Evolutionary conservation across 2,329 filamentous ascomycete genomes (phyloP).

Genomic region (Xylariaceae sp.): DNA sequence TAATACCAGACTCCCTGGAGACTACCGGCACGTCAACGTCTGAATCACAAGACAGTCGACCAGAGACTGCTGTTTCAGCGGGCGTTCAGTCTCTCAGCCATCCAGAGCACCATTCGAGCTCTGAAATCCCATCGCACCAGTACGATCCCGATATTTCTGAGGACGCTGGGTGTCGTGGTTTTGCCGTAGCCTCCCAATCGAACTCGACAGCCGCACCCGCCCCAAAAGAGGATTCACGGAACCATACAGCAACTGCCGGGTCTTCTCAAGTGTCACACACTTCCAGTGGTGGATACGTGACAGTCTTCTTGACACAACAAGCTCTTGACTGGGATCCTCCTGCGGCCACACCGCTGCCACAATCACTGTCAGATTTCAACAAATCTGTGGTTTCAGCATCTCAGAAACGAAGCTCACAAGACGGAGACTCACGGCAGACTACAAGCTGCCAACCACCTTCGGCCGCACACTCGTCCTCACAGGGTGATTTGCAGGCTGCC

Average conservation of each 20-base stretch:
- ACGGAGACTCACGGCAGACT: background rate
- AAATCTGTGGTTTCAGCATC: background rate
- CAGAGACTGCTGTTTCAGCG: constrained; percentile 1
- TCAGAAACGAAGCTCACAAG: background rate
- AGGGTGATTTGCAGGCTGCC: constrained; percentile 22
- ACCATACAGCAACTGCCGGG: background rate
- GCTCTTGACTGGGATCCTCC: constrained; percentile 2
- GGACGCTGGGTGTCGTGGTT: no score
- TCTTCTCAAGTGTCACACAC: constrained; percentile 2
- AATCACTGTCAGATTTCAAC: background rate
- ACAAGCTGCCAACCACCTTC: background rate
- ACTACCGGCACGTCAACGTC: constrained; percentile 17
- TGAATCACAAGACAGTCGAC: constrained; percentile 13
- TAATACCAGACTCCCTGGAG: constrained; percentile 29
- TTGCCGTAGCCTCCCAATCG: constrained; percentile 2
- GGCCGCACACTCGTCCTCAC: constrained; percentile 3
- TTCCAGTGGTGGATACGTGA: constrained; percentile 1
- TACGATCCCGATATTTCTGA: constrained; percentile 10
- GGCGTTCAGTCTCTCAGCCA: background rate
- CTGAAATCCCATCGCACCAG: constrained; percentile 27
- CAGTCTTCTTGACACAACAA: constrained; percentile 8
- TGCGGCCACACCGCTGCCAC: constrained; percentile 3
- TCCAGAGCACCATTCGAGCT: constrained; percentile 4
- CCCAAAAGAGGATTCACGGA: background rate
- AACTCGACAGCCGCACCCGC: constrained; percentile 5